Conservation (phyloP, 352 stramenopile genomes). For the Globisporangium viniferum region DNA sequence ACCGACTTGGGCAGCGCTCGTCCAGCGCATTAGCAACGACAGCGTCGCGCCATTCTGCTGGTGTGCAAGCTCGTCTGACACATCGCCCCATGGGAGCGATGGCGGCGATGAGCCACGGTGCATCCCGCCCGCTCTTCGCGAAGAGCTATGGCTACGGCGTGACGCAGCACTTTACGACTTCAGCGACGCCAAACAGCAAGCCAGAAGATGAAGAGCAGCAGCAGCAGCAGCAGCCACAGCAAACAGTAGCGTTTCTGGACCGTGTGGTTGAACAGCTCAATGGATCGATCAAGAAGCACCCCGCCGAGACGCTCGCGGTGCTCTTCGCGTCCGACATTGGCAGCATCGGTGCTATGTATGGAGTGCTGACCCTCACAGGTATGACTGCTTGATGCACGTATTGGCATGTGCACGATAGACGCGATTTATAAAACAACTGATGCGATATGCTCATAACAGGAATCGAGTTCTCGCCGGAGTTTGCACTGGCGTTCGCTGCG, state of each 20-base stretch:
- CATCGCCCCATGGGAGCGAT: background rate
- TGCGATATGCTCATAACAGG: constrained; percentile 17
- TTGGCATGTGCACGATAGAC: background rate
- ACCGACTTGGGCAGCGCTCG: constrained; percentile 1
- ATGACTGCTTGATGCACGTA: background rate
- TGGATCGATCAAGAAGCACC: constrained; percentile 66
- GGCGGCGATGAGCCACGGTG: background rate
- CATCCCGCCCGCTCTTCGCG: background rate
- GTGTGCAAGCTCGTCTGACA: background rate
- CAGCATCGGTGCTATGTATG: constrained; percentile 78
- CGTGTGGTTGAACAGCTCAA: constrained; percentile 75
- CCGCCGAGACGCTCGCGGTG: constrained; percentile 69
- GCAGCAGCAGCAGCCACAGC: background rate
- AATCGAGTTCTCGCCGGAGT: constrained; percentile 80
- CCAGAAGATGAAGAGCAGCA: background rate
- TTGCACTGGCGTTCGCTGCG: constrained; percentile 79
- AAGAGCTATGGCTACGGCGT: background rate
- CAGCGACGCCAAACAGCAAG: background rate
- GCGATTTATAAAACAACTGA: background rate
- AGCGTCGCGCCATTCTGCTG: background rate
- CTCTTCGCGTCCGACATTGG: constrained; percentile 81
- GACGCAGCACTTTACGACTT: constrained; percentile 5
- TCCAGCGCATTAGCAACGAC: background rate
- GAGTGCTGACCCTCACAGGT: constrained; percentile 61
- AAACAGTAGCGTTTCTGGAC: constrained; percentile 40